phyloP scores from a whole-genome alignment of 2,329 filamentous ascomycete genomes.

The Talaromyces pinophilus region DNA sequence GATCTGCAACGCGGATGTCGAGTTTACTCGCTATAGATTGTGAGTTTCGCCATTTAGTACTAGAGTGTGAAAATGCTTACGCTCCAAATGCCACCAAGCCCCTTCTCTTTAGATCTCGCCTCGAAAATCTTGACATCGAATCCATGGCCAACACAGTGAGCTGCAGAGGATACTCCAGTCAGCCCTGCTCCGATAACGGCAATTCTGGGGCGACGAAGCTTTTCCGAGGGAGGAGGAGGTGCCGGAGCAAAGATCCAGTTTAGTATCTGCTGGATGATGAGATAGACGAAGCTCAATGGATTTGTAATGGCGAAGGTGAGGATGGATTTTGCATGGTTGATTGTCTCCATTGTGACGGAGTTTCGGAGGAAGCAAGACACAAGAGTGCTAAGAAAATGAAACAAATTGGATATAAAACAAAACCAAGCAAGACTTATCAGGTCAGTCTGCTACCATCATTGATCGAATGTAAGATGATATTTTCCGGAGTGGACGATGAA shows the following conservation, averaged over 20 bases:
- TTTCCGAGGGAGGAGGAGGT: slow-evolving; percentile 59
- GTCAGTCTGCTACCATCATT: background rate
- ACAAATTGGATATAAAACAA: background rate
- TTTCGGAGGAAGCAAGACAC: background rate
- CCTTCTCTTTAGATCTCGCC: slow-evolving; percentile 62
- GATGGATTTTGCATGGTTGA: slow-evolving; percentile 13
- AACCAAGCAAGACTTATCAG: background rate
- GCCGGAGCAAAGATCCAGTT: slow-evolving; percentile 64
- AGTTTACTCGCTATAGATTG: slow-evolving; percentile 67
- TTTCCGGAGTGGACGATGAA: background rate
- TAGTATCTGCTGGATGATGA: slow-evolving; percentile 35
- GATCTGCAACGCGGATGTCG: slow-evolving; percentile 78
- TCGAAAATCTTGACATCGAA: slow-evolving; percentile 83
- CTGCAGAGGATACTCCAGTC: slow-evolving; percentile 74
- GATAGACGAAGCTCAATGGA: slow-evolving; percentile 35
- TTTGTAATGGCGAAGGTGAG: slow-evolving; percentile 20
- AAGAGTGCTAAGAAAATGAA: background rate
- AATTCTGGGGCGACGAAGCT: slow-evolving; percentile 64
- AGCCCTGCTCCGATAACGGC: slow-evolving; percentile 72
- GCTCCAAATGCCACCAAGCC: slow-evolving; percentile 77
- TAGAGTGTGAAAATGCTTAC: slow-evolving; percentile 46
- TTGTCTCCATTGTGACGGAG: background rate
- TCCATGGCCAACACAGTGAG: slow-evolving; percentile 81
- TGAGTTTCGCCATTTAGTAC: background rate
- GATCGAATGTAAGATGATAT: background rate